Evolutionary conservation across 495 filamentous ascomycete genomes (phyloP), one percentile per base, ranked within the genome.

Genomic region (Penicillium daleae): DNA sequence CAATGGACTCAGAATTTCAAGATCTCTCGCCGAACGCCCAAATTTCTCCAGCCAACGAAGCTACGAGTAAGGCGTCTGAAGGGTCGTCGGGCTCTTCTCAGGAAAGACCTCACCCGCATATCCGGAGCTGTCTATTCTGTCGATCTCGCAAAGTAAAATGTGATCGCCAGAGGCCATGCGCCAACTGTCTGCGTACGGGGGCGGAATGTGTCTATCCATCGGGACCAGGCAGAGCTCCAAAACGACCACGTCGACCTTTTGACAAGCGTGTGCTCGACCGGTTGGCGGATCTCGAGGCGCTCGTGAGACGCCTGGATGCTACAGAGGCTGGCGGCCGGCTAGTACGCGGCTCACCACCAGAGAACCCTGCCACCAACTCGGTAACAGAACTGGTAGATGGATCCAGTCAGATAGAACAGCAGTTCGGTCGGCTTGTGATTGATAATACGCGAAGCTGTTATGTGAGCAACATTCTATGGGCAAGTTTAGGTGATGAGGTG

Each of bases 391-490:
- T 15, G 24, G 32, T 52, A 1, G 42, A 57, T 33, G 22, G 24
- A 1, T 19, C 46, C 17, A 55, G 29, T 31, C 12, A 21, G 26
- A 12, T 60, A 2, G 57, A 60, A 15, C 37, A 56, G 10, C 56
- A 56, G 51, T 84, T 92, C 63, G 91, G 92, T 26, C 81, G 90
- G 53, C 70, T 96, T 55, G 86, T 91, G 6, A 76, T 94, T 37
- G 88, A 88, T 57, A 88, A 92, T 49, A 87, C 86, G 6, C 85
- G 83, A 61, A 88, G 84, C 57, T 78, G 88, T 61, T 94, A 94
- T 74, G 86, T 94, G 64, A 91, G 88, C 68, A 91, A 86, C 68
- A 86, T 84, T 13, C 89, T 93, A 57, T 94, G 90, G 92, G 86
- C 87, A 21, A 88, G 80, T 46, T 76, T 94, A 44, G 87, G 84